Conservation (phyloP, 1,284 basidiomycete species). For the Cryptococcus jaspeensis region DNA sequence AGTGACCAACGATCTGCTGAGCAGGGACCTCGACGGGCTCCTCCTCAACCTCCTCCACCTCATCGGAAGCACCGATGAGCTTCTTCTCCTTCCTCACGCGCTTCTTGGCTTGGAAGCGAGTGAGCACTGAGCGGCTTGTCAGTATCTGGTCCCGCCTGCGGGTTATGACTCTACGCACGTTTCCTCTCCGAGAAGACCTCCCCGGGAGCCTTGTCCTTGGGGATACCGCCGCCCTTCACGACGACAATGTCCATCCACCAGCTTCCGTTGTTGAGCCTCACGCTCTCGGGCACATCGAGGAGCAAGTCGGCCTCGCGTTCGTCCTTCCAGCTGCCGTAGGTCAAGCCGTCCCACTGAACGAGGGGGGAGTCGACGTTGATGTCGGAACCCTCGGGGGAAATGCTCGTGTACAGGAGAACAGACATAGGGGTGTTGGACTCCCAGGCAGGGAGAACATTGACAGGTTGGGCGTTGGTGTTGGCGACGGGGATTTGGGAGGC, state of each 20-base stretch:
- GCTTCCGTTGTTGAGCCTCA: slow-evolving; percentile 66
- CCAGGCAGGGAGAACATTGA: slow-evolving; percentile 44
- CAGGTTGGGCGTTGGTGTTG: background rate
- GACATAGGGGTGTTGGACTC: slow-evolving; percentile 49
- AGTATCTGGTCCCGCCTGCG: slow-evolving; percentile 3
- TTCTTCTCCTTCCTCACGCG: slow-evolving; percentile 80
- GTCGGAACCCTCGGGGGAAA: slow-evolving; percentile 29
- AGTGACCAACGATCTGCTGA: slow-evolving; percentile 66
- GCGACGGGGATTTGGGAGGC: slow-evolving; percentile 1
- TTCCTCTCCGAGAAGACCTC: slow-evolving; percentile 76
- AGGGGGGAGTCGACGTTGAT: slow-evolving; percentile 54
- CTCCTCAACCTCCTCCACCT: slow-evolving; percentile 31
- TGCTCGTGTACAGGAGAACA: slow-evolving; percentile 73
- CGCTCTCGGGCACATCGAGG: slow-evolving; percentile 74
- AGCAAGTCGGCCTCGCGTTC: slow-evolving; percentile 63
- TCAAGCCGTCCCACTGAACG: slow-evolving; percentile 70
- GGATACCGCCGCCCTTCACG: slow-evolving; percentile 59
- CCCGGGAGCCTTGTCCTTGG: slow-evolving; percentile 61
- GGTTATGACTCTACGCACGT: slow-evolving; percentile 56
- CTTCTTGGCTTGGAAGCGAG: slow-evolving; percentile 70
- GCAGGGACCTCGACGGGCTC: slow-evolving; percentile 13
- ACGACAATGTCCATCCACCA: slow-evolving; percentile 83
- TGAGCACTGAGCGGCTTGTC: slow-evolving; percentile 62
- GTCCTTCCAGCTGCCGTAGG: slow-evolving; percentile 77
- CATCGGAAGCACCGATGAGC: slow-evolving; percentile 60